These are phyloP conservation scores for Metarhizium robertsii DNA, from an alignment of 2,329 filamentous ascomycete species.

Conservation along the genomic window DNA sequence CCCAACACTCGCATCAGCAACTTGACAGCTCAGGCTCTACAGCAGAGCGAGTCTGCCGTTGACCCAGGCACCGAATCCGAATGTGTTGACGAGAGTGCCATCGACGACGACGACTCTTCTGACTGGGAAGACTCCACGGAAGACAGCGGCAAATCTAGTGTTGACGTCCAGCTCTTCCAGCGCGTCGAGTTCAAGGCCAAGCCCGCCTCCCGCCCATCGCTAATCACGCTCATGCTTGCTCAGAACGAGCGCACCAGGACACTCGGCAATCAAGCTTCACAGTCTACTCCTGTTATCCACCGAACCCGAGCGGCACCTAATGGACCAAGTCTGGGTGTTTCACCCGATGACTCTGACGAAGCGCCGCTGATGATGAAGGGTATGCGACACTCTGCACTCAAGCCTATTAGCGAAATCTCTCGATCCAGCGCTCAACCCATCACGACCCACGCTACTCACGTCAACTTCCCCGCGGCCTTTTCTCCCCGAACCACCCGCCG, in stretches of 20 bases:
- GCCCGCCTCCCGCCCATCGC: slow-evolving; percentile 73
- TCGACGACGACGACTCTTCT: slow-evolving; percentile 57
- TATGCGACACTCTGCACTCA: slow-evolving; percentile 36
- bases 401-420: slow-evolving; percentile 52
- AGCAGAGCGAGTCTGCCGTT: slow-evolving; percentile 28
- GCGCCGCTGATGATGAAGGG: slow-evolving; percentile 57
- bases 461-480: slow-evolving; percentile 60
- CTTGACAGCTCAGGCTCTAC: slow-evolving; percentile 58
- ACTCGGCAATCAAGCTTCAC: slow-evolving; percentile 58
- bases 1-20: slow-evolving; percentile 66
- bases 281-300: slow-evolving; percentile 61
- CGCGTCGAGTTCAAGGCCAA: slow-evolving; percentile 84
- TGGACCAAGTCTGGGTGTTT: slow-evolving; percentile 33
- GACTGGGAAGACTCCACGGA: slow-evolving; percentile 62
- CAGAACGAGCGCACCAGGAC: slow-evolving; percentile 64
- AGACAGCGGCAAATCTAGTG: slow-evolving; percentile 73
- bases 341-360: slow-evolving; percentile 52
- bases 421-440: slow-evolving; percentile 69
- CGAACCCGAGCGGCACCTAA: slow-evolving; percentile 43
- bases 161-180: slow-evolving; percentile 78
- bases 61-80: slow-evolving; percentile 41
- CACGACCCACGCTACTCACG: slow-evolving; percentile 58
- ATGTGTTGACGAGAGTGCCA: slow-evolving; percentile 74
- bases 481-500: slow-evolving; percentile 86
- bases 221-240: slow-evolving; percentile 80